A percentile compares a stretch with the other conserved stretches of the same genome.
phyloP scores from a whole-genome alignment of 371 early-diverging fungal species.

The Dichotomocladium elegans region DNA sequence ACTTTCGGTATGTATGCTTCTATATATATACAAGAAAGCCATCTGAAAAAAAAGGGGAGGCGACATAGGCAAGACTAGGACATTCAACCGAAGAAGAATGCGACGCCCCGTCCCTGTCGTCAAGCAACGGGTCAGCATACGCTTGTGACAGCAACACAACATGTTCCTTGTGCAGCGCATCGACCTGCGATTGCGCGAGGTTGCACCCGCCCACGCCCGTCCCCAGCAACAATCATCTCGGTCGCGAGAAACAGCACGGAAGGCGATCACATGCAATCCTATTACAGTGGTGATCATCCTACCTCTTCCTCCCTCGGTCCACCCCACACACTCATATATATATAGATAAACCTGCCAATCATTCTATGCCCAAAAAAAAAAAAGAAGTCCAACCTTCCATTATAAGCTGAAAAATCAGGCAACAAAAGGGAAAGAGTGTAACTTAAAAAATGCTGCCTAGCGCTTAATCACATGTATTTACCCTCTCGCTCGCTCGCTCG shows the following conservation, averaged over 20 bases:
- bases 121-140: background rate
- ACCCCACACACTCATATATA: background rate
- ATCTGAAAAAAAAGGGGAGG: background rate
- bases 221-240: background rate
- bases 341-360: conserved; percentile 50
- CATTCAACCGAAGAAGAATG: background rate
- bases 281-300: background rate
- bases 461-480: no score
- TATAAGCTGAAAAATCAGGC: conserved; percentile 48
- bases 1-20: background rate
- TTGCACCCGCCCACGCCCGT: no score
- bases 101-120: background rate
- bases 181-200: no score
- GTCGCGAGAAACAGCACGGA: background rate
- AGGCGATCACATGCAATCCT: background rate
- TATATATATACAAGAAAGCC: background rate
- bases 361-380: conserved; percentile 44
- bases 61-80: background rate
- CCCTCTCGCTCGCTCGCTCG: no score
- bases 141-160: background rate
- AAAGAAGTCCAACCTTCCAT: no score
- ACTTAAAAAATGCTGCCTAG: no score
- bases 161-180: no score
- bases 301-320: background rate
- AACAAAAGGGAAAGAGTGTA: conserved; percentile 50